These are phyloP conservation scores for Solanum sejunctum DNA, from an alignment of 257 asterid species.

Conservation along the genomic window DNA sequence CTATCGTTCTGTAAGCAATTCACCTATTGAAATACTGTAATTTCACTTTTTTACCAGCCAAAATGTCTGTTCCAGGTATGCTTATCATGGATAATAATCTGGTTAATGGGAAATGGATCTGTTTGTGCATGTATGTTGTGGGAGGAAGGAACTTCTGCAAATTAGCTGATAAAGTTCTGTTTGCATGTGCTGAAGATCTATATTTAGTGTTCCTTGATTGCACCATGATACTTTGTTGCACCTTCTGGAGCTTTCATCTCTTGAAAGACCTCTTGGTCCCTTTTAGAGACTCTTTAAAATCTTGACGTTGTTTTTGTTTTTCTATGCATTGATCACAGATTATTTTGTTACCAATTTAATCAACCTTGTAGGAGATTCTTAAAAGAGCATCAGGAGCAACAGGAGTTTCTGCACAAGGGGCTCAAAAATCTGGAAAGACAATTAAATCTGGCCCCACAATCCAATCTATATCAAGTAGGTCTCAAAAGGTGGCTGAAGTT, in stretches of 20 bases:
- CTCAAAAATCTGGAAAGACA: constrained; percentile 22
- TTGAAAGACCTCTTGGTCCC: neutral
- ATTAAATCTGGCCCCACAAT: constrained; percentile 17
- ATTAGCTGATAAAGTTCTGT: neutral
- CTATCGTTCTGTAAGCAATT: neutral
- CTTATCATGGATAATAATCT: neutral
- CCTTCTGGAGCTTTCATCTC: neutral
- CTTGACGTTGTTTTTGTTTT: neutral
- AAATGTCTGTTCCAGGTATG: neutral
- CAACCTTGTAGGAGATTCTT: constrained; percentile 42
- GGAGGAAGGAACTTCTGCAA: neutral
- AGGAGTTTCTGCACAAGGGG: constrained; percentile 24
- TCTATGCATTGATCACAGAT: constrained; percentile 4
- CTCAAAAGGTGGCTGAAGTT: constrained; percentile 31
- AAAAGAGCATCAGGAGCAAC: constrained; percentile 52
- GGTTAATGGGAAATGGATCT: neutral
- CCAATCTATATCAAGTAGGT: constrained; percentile 29
- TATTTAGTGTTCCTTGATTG: neutral
- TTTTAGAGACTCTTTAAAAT: neutral
- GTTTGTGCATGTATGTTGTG: neutral
- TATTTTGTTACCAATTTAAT: neutral
- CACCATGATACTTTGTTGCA: neutral
- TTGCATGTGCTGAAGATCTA: neutral
- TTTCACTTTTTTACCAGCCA: neutral
- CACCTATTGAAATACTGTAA: neutral